Evolutionary conservation across 2,329 filamentous ascomycete genomes (phyloP), one percentile per base, ranked within the genome.

Genomic region (Byssothecium circinans): DNA sequence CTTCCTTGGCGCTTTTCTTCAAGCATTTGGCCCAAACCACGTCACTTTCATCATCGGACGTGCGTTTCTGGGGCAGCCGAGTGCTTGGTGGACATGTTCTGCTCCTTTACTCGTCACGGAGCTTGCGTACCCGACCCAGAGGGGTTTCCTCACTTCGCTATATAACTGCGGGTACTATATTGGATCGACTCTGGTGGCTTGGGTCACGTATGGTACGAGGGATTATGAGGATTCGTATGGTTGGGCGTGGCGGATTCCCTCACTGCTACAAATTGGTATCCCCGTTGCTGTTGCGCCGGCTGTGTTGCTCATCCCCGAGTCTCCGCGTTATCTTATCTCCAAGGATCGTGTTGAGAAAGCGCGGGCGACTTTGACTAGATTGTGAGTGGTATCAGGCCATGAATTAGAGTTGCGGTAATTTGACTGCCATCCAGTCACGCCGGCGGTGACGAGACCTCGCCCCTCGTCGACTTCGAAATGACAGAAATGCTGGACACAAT

Each of bases 171-270:
- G 49, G 46, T 56, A 49, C 30, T 57, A 50, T 37, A 25, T 57
- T 22, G 75, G 75, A 22, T 67, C 69, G 25, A 75, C 78, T 50
- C 60, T 78, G 36, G 74, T 75, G 18, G 71, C 75, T 29, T 78
- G 76, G 75, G 58, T 71, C 2, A 77, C 75, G 14, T 78, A 70
- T 45, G 75, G 75, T 30, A 77, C 73, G 0, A 65, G 72, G 18
- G n/a, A n/a, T n/a, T n/a, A n/a, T n/a, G 67, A 68, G 34, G 73
- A 74, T 15, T 22, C 49, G 8, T 69, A 57, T 43, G 69, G 52
- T 60, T 79, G 76, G 77, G 69, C 71, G 12, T 57, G 53, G 78
- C 66, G 75, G 39, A 69, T 79, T 12, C 80, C 79, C n/a, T n/a
- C n/a, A n/a, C n/a, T n/a, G n/a, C n/a, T n/a, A n/a, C n/a, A n/a